Evolutionary conservation across 768 basidiomycete genomes (phyloP), one percentile per base, ranked within the genome.

Genomic region (Mrakia blollopis): DNA sequence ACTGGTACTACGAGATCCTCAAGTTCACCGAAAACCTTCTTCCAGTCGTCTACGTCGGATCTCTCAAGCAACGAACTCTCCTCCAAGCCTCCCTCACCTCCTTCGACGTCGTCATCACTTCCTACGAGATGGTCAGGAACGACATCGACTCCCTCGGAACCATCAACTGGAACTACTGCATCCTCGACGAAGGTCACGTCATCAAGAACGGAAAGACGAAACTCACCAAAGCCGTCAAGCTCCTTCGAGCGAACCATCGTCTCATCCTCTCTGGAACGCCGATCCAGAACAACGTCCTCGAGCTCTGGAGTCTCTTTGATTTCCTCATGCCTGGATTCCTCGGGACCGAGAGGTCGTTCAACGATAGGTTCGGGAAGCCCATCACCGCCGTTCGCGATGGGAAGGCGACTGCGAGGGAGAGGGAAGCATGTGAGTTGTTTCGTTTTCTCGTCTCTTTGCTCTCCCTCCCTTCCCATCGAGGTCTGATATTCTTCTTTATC

Each of bases 131-230:
- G 28, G 93, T 98, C 39, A 90, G 97, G 57, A 97, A 97, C 84
- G 97, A 99, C 83, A 91, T 97, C 73, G 82, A 87, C 23, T 90
- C 87, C 79, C 85, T 98, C 30, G 87, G 90, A 80, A 86, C 87
- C 63, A 81, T 91, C 79, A 89, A 89, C 80, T 99, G 94, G 93
- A 87, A 97, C 57, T 99, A 96, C 83, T 98, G 95, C 84, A 91
- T 98, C 60, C 88, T 99, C 73, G 97, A 99, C 82, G 97, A 99
- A 85, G 97, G 97, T 0, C 97, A 99, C 84, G 89, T 98, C 79
- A 98, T 99, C 85, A 98, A 98, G 87, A 99, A 98, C 82, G 91
- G 93, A 52, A 98, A 96, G 85, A 98, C 97, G 32, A 98, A 98
- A 84, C 87, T 99, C 54, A 94, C 96, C 0, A 94, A 94, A 83